These are phyloP conservation scores for Syzygium jambos DNA, from an alignment of 345 rosid species.

Conservation along the genomic window DNA sequence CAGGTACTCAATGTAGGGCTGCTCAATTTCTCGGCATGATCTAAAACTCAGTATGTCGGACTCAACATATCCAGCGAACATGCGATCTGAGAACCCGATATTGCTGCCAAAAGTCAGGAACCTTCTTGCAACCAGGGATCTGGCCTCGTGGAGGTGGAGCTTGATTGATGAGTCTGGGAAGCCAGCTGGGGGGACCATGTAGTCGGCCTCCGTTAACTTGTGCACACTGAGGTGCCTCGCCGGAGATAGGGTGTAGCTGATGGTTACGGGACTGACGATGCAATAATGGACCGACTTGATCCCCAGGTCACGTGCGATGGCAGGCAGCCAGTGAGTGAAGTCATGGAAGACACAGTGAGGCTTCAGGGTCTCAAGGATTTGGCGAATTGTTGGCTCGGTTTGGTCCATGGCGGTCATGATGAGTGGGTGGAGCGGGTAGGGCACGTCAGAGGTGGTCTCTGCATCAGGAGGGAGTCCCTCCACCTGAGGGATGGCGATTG, in stretches of 20 bases:
- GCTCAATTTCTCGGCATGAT: slow-evolving; percentile 25
- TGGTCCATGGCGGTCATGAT: slow-evolving; percentile 26
- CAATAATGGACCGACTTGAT: slow-evolving; percentile 15
- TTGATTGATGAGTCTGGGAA: slow-evolving; percentile 21
- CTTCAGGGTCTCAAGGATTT: slow-evolving; percentile 4
- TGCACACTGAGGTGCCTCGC: not conserved
- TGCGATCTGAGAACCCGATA: slow-evolving; percentile 11
- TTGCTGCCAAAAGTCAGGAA: not conserved
- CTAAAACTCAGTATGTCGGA: slow-evolving; percentile 22
- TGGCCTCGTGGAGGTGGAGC: slow-evolving; percentile 15
- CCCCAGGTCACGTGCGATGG: slow-evolving; percentile 3
- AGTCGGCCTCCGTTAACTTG: not conserved
- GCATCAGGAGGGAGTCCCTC: slow-evolving; percentile 25
- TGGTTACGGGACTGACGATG: slow-evolving; percentile 8
- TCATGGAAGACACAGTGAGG: slow-evolving; percentile 27
- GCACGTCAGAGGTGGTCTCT: slow-evolving; percentile 17
- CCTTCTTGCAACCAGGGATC: not conserved
- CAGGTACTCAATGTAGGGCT: slow-evolving; percentile 18
- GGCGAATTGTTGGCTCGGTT: slow-evolving; percentile 1
- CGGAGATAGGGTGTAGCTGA: slow-evolving; percentile 13
- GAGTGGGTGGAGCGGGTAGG: slow-evolving; percentile 3
- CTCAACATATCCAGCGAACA: not conserved
- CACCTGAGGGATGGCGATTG: slow-evolving; percentile 28
- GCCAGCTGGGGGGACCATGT: slow-evolving; percentile 10
- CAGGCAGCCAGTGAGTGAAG: slow-evolving; percentile 32